These are phyloP conservation scores for Phialophora chinensis DNA, from an alignment of 2,329 filamentous ascomycete genomes.

Conservation along the genomic window DNA sequence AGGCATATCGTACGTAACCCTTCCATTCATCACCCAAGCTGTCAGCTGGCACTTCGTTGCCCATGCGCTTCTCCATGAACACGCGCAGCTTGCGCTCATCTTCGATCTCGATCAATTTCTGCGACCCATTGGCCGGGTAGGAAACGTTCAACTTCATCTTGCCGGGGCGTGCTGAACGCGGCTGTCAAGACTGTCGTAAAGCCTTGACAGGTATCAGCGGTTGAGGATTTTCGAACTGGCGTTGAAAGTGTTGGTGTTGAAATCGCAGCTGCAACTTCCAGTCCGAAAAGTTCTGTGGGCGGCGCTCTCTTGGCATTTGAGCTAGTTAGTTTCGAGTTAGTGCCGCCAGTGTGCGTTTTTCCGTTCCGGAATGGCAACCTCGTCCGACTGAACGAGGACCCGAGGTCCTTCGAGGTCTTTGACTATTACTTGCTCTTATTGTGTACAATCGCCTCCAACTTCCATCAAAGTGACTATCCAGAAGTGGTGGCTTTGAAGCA, in stretches of 20 bases:
- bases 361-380: background rate
- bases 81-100: conserved; percentile 99
- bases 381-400: background rate
- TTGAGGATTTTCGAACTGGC: conserved; percentile 40
- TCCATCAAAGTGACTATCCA: background rate
- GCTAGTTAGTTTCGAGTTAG: background rate
- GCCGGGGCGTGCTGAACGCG: conserved; percentile 43
- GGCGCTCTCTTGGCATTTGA: background rate
- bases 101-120: conserved; percentile 98
- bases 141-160: conserved; percentile 77
- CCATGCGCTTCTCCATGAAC: conserved; percentile 97
- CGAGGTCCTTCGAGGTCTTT: background rate
- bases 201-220: conserved; percentile 50
- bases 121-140: conserved; percentile 99
- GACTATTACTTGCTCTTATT: background rate
- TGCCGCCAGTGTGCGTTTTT: background rate
- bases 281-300: conserved; percentile 13
- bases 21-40: conserved; percentile 99
- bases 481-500: background rate
- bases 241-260: conserved; percentile 2
- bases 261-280: conserved; percentile 2
- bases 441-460: background rate
- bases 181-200: conserved; percentile 45
- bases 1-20: conserved; percentile 84
- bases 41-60: conserved; percentile 80